Evolutionary conservation across 192 early-diverging fungal genomes (phyloP).

Genomic region (Linnemannia exigua): DNA sequence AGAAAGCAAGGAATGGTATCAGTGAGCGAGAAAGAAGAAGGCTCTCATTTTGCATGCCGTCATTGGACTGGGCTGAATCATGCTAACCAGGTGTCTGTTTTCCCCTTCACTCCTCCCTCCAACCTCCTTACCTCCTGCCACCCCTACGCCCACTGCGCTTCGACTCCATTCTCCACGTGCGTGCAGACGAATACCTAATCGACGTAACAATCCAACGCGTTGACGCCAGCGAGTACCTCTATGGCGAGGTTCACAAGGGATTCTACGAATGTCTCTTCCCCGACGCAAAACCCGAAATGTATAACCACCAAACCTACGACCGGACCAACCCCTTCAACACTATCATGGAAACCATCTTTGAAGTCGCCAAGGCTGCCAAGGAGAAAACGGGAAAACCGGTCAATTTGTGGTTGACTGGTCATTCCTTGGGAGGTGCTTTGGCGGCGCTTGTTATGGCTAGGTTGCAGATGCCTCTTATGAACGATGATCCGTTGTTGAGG

Average conservation of each 20-base stretch:
- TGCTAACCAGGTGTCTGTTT: not conserved
- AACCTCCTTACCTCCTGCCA: conserved; percentile 28
- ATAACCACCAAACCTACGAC: conserved; percentile 15
- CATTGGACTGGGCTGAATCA: not conserved
- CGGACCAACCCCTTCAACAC: conserved; percentile 57
- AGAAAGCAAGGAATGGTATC: not conserved
- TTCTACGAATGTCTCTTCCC: conserved; percentile 70
- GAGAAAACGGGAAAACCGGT: conserved; percentile 39
- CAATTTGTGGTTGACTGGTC: conserved; percentile 69
- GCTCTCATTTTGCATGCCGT: not conserved
- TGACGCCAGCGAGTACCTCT: conserved; percentile 62
- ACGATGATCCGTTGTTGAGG: conserved; percentile 30
- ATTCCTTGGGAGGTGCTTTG: conserved; percentile 67
- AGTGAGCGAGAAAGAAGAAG: not conserved
- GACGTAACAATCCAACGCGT: conserved; percentile 63
- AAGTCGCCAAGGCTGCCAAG: conserved; percentile 22
- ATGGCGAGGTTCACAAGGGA: conserved; percentile 68
- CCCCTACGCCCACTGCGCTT: not conserved
- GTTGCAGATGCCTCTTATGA: conserved; percentile 52
- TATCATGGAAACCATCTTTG: conserved; percentile 58
- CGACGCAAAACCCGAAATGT: conserved; percentile 19
- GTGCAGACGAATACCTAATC: conserved; percentile 60
- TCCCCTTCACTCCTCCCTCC: not conserved
- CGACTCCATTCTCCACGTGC: not conserved
- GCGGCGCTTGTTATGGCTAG: conserved; percentile 59